Conservation (phyloP, 768 basidiomycete species). For the Phanerodontia chrysosporium region DNA sequence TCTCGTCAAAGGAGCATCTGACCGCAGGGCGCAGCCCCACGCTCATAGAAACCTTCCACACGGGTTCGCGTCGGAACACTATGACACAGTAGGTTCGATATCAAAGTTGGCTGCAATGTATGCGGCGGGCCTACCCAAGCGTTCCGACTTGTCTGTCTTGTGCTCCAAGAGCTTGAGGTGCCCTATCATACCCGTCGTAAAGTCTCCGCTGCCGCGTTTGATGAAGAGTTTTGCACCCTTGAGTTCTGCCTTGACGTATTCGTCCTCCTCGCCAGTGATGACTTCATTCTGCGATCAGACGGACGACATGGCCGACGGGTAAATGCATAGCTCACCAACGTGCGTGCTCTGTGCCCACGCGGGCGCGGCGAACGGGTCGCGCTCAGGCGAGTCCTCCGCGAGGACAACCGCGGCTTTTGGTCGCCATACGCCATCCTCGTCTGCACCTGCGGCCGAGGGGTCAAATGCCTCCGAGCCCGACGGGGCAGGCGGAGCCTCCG, state of each 20-base stretch:
- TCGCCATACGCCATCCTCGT: neutral
- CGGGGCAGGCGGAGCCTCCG: neutral
- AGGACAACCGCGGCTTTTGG: neutral
- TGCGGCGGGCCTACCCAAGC: constrained; percentile 40
- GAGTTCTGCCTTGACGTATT: constrained; percentile 50
- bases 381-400: neutral
- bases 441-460: neutral
- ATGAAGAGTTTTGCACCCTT: constrained; percentile 59
- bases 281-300: constrained; percentile 23
- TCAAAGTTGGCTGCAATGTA: neutral
- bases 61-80: constrained; percentile 71
- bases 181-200: constrained; percentile 56
- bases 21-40: constrained; percentile 50
- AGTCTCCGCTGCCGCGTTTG: constrained; percentile 50
- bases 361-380: constrained; percentile 18
- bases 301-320: neutral
- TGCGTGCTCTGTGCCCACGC: constrained; percentile 10
- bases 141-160: constrained; percentile 36
- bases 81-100: constrained; percentile 5
- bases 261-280: constrained; percentile 64
- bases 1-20: constrained; percentile 53
- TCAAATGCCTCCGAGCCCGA: neutral
- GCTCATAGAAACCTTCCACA: constrained; percentile 70
- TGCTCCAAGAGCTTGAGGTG: constrained; percentile 55
- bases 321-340: constrained; percentile 11